Evolutionary conservation across 2,329 filamentous ascomycete genomes (phyloP), one percentile per base, ranked within the genome.

Genomic region (Hypoxylon sp.): DNA sequence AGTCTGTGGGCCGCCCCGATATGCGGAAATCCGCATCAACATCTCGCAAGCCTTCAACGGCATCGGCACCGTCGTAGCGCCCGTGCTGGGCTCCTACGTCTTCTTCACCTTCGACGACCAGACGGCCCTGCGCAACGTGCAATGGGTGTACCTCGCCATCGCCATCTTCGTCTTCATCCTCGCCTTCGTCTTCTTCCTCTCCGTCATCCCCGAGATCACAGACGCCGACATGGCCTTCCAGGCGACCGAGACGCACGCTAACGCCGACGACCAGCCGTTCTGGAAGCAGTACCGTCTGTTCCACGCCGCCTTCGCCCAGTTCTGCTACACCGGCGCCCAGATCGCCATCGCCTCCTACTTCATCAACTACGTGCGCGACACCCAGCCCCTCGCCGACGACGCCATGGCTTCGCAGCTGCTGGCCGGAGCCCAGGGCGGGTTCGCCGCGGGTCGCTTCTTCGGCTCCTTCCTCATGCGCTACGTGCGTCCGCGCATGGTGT

Each of bases 11-110:
- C 92, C 92, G 2, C 90, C 92, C 6, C 86, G 87, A 70, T 93
- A 90, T 78, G 88, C 91, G 5, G 91, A 79, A 63, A 85, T 94
- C 68, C 88, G 92, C 71, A 89, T 94, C 81, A 92, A 94, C 80
- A 82, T 94, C 57, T 90, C 91, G 0, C 92, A 94, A 78, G 90
- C 91, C 59, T 91, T 94, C 81, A 92, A 94, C 75, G 92, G 90
- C 59, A 88, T 94, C 52, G 92, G 91, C 37, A 91, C 90, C 8
- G 89, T 94, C 52, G 83, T 94, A 42, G 91, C 91, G 0, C 92
- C 92, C 1, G 87, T 93, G 0, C 83, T 94, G 8, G 92, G 90
- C 47, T 91, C 90, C 1, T 90, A 90, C 66, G 90, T 91, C 63
- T 92, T 94, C 80, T 94, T 94, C 81, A 87, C 85, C 62, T 86